Conservation (phyloP, 1,139 yeast species). For the Saccharomyces hybrid region DNA sequence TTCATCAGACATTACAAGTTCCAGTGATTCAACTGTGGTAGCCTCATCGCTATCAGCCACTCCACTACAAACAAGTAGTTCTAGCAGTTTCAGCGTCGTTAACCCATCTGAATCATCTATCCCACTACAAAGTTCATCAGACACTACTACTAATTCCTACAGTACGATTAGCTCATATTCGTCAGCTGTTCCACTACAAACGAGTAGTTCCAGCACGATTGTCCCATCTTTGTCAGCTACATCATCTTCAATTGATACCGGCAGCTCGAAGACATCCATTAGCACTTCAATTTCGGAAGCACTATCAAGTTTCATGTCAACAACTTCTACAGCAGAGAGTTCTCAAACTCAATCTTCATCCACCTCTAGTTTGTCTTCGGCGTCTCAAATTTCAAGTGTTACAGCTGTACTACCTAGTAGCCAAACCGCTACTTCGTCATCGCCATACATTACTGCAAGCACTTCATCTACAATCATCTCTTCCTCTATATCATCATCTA, state of each 20-base stretch:
- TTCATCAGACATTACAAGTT: background rate
- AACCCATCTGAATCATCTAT: background rate
- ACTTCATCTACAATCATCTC: slow-evolving; percentile 5
- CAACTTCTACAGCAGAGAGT: background rate
- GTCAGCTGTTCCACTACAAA: background rate
- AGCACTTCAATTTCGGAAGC: background rate
- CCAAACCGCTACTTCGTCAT: slow-evolving; percentile 4
- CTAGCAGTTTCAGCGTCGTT: background rate
- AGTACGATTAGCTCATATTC: background rate
- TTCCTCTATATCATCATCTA: background rate
- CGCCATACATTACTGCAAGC: slow-evolving; percentile 3
- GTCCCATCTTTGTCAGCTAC: background rate
- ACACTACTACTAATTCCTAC: background rate
- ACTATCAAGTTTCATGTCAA: background rate
- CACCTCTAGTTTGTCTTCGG: background rate
- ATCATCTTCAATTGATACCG: background rate
- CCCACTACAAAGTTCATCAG: background rate
- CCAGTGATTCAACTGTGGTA: background rate
- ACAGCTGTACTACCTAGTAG: background rate
- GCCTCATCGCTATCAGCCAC: background rate
- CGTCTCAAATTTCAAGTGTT: background rate
- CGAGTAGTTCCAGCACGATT: background rate
- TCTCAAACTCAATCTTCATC: background rate
- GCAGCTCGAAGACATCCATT: background rate
- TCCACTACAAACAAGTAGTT: background rate